Base-by-base conservation (phyloP, 495 filamentous ascomycete species). In the Elasticomyces elasticus region DNA sequence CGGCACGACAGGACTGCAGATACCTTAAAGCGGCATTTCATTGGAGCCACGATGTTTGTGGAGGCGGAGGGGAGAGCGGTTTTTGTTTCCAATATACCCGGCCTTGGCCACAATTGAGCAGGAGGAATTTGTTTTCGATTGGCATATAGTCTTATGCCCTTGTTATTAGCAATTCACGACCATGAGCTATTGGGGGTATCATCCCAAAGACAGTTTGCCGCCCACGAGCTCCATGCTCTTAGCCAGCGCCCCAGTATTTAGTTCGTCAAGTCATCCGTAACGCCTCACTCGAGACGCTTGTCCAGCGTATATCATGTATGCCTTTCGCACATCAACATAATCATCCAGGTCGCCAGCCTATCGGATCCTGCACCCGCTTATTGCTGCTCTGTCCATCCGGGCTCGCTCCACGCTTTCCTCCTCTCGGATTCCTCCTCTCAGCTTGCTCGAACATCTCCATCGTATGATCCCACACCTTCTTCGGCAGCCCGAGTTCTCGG, bases 401-500 rank as follows among this genome's bases (percentile, higher is more conserved):
- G 13, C 35, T 40, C 9, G 56, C 54, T 5, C 24, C 37, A 28
- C 54, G 1, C 37, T 61, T 57, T 1, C 26, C 25, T n/a, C 31
- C 23, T 33, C 38, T 56, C 43, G 24, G 22, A 45, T 38, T 61
- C 24, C 2, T 1, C 42, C 41, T 6, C 19, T 61, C 54, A 7
- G 61, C 57, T 25, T 50, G 31, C 51, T 64, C 58, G 54, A 71
- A 71, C 0, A 64, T 59, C 12, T 56, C 52, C 63, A 66, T 62
- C 19, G 68, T 71, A 62, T 74, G 70, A 37, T 66, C 63, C 69
- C 67, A 71, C 25, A 74, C 58, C 31, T 53, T 62, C 54, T 59
- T 47, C 15, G 47, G 55, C 15, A 66, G 44, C 10, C 62, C 71
- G 41, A 68, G 30, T 4, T 52, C 51, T 10, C 67, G 60, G 52